Percentiles rank a stretch among this genome's conserved stretches.
phyloP scores from a whole-genome alignment of 225 moss, liverwort and hornwort genomes.

The Polytrichum commune region DNA sequence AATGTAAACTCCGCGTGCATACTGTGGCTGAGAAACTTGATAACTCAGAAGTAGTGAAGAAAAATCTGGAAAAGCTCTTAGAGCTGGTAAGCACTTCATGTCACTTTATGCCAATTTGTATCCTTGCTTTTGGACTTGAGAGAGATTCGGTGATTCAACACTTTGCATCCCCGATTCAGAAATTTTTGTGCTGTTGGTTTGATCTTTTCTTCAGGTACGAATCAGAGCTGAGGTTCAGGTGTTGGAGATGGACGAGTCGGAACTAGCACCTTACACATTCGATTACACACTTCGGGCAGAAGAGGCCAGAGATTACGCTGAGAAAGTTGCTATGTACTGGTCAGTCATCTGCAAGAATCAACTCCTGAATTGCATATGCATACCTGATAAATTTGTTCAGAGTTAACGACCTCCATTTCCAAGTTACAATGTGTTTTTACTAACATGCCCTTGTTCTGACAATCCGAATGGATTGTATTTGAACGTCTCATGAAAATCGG shows the following conservation, averaged over 20 bases:
- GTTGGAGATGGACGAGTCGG: slow-evolving; percentile 71
- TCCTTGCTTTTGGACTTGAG: not conserved
- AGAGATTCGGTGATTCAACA: not conserved
- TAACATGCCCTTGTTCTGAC: too few relatives aligned
- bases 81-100: slow-evolving; percentile 44
- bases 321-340: slow-evolving; percentile 79
- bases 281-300: slow-evolving; percentile 87
- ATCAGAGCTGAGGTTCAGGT: slow-evolving; percentile 93
- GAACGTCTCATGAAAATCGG: too few relatives aligned
- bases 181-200: not conserved
- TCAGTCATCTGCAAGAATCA: slow-evolving; percentile 7
- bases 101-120: not conserved
- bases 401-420: too few relatives aligned
- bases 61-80: slow-evolving; percentile 65
- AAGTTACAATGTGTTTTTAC: too few relatives aligned
- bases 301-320: slow-evolving; percentile 78
- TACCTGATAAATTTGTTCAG: too few relatives aligned
- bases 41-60: slow-evolving; percentile 68
- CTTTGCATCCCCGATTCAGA: not conserved
- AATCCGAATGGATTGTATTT: too few relatives aligned
- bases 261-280: slow-evolving; percentile 90
- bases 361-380: too few relatives aligned
- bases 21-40: slow-evolving; percentile 85
- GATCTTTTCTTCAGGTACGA: slow-evolving; percentile 33
- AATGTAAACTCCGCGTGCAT: slow-evolving; percentile 80